A percentile compares a stretch with the other conserved stretches of the same genome.
These are phyloP conservation scores for Pyrus bretschneideri DNA, from an alignment of 306 rosid species.

Conservation along the genomic window DNA sequence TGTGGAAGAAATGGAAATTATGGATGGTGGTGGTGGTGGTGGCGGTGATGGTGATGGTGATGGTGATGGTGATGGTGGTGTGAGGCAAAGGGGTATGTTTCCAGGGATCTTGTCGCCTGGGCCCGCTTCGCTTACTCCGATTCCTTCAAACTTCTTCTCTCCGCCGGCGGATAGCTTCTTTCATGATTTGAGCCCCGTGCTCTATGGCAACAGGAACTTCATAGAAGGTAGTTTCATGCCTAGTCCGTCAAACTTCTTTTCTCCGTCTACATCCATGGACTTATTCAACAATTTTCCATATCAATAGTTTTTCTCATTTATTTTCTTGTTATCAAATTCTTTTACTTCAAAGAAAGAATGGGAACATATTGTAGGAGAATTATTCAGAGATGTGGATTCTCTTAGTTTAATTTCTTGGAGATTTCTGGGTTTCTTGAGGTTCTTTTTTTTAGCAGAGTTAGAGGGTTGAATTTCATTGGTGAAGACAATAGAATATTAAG, in stretches of 20 bases:
- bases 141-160: constrained; percentile 51
- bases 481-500: background rate
- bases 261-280: constrained; percentile 47
- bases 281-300: constrained; percentile 60
- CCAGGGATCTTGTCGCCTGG: constrained; percentile 83
- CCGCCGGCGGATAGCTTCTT: constrained; percentile 48
- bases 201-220: constrained; percentile 41
- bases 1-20: constrained; percentile 22
- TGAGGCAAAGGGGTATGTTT: constrained; percentile 18
- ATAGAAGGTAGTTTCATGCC: constrained; percentile 57
- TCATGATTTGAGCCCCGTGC: constrained; percentile 65
- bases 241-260: constrained; percentile 60
- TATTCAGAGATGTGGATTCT: background rate
- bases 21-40: background rate
- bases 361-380: background rate
- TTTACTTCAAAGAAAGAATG: background rate
- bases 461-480: background rate
- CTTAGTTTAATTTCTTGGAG: background rate
- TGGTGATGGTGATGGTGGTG: background rate
- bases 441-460: background rate
- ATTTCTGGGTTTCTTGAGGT: background rate
- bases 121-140: constrained; percentile 55
- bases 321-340: background rate
- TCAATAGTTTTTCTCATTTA: background rate
- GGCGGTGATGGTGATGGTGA: no score